Evolutionary conservation across 176 grass and related monocot species (phyloP), one percentile per base, ranked within the genome.

Genomic region (Leersia perrieri): DNA sequence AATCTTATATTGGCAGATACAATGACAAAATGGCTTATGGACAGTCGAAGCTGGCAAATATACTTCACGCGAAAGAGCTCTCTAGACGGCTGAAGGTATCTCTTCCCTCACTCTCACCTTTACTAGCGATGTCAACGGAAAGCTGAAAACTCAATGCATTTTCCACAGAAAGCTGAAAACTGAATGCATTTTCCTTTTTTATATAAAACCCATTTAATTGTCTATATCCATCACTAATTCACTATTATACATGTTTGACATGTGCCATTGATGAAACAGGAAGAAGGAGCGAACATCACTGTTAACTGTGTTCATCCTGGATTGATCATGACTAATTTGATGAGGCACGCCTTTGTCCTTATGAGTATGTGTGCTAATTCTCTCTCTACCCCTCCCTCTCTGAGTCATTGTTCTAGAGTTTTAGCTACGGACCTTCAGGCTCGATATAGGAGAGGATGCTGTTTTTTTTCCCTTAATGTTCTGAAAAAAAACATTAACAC

Each of bases 291-390:
- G 34, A 98, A 98, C 75, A 79, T 98, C 62, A 95, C 88, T 73
- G 75, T 87, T 39, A 98, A 98, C 33, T 89, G 90, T 40, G 88
- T 98, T 60, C 95, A 98, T 91, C 95, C 95, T 57, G 95, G 95
- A 83, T 55, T 98, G 79, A 98, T 98, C 86, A 91, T 93, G 95
- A 98, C 95, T 26, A 93, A 94, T 89, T 85, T 98, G 86, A 91
- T 92, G 92, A 91, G 92, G 77, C 95, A 98, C 68, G 94, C 95
- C 28, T 86, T 82, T 57, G 49, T 83, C 86, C 70, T 93, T 47
- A 93, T 98, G 90, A 92, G 95, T 98, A 98, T 73, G 92, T 8
- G 25, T 8, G 60, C 41, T 23, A 33, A 27, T 33, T 70, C 28
- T 9, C 9, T n/a, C 53, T 83, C 15, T 22, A 7, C 10, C 13